phyloP scores from a whole-genome alignment of 148 eudicot genomes.

The Cornus controversa region DNA sequence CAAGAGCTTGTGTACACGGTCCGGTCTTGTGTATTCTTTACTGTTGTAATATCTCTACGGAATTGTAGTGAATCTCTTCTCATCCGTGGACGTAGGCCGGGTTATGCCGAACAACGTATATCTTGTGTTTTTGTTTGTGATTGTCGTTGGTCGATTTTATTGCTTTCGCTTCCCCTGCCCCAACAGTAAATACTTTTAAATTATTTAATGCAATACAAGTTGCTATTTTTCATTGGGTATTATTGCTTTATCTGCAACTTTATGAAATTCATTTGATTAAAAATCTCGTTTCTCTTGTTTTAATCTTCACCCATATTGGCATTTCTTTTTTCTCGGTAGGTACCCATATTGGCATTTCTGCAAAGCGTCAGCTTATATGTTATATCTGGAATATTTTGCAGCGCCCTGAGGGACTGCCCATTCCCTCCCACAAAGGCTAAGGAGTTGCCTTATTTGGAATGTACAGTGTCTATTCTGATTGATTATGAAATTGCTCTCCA shows the following conservation, averaged over 20 bases:
- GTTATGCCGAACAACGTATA: too few relatives aligned
- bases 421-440: conserved; percentile 89
- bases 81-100: too few relatives aligned
- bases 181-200: too few relatives aligned
- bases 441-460: conserved; percentile 88
- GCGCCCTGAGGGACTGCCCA: conserved; percentile 93
- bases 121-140: too few relatives aligned
- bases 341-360: not conserved
- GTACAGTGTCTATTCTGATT: conserved; percentile 89
- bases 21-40: too few relatives aligned
- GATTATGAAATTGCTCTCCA: conserved; percentile 66
- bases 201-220: too few relatives aligned
- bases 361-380: conserved; percentile 18
- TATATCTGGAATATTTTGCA: conserved; percentile 38
- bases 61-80: too few relatives aligned
- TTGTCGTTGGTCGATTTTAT: too few relatives aligned
- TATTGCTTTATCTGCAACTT: not conserved
- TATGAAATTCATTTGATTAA: not conserved
- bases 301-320: not conserved
- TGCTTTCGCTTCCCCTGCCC: too few relatives aligned
- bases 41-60: too few relatives aligned
- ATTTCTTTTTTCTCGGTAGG: too few relatives aligned
- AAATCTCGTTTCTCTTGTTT: not conserved
- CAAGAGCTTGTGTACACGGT: too few relatives aligned
- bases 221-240: not conserved